phyloP scores from a whole-genome alignment of 73 alveolate species.

The Blepharisma stoltei region DNA sequence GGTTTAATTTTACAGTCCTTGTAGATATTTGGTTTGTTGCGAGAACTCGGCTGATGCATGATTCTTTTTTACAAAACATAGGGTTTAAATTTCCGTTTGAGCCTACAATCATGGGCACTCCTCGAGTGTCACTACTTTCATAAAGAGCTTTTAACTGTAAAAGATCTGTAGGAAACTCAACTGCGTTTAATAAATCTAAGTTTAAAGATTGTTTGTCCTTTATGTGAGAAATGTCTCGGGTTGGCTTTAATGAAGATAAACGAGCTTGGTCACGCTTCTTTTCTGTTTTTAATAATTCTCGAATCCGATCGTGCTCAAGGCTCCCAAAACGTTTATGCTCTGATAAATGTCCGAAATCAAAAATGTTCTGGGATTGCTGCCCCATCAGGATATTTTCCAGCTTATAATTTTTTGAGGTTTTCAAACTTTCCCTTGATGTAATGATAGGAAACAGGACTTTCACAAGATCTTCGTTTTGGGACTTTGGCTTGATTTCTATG shows the following conservation, averaged over 20 bases:
- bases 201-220: background rate
- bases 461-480: too few relatives aligned
- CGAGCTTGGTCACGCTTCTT: too few relatives aligned
- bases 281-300: too few relatives aligned
- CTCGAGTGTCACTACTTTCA: background rate
- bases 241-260: background rate
- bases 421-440: too few relatives aligned
- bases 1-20: background rate
- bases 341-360: too few relatives aligned
- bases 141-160: background rate
- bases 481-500: too few relatives aligned
- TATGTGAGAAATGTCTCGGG: constrained; percentile 22
- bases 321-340: too few relatives aligned
- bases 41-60: background rate
- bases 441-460: too few relatives aligned
- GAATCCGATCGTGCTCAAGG: too few relatives aligned
- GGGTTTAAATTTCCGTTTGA: background rate
- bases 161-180: constrained; percentile 7
- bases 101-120: background rate
- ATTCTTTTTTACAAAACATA: constrained; percentile 6
- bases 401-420: too few relatives aligned
- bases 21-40: background rate
- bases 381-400: too few relatives aligned
- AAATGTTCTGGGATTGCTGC: too few relatives aligned
- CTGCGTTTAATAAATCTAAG: background rate